Conservation (phyloP, 2,329 filamentous ascomycete species). For the Xylaria multiplex region DNA sequence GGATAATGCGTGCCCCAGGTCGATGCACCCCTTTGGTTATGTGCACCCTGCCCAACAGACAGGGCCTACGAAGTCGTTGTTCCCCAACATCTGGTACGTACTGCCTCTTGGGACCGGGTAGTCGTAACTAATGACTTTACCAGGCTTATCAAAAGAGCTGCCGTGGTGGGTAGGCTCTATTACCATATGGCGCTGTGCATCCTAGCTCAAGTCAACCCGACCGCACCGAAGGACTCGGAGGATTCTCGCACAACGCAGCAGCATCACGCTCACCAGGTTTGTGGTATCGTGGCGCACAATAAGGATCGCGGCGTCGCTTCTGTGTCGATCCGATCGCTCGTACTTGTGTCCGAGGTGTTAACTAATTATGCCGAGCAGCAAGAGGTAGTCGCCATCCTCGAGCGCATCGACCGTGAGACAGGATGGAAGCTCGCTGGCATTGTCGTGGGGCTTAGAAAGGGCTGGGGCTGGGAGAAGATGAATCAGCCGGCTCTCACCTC, state of each 20-base stretch:
- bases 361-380: conserved; percentile 76
- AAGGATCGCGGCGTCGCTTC: conserved; percentile 82
- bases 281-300: conserved; percentile 86
- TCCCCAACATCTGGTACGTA: conserved; percentile 85
- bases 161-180: conserved; percentile 83
- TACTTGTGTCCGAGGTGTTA: conserved; percentile 79
- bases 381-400: conserved; percentile 81
- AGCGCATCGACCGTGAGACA: conserved; percentile 77
- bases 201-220: conserved; percentile 81
- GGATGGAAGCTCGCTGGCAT: conserved; percentile 81
- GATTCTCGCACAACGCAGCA: conserved; percentile 77
- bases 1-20: conserved; percentile 80
- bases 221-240: conserved; percentile 66
- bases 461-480: conserved; percentile 77
- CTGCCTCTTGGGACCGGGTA: conserved; percentile 1
- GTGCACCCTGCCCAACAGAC: conserved; percentile 72
- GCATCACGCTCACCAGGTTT: conserved; percentile 83
- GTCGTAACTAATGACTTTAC: not conserved
- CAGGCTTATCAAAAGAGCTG: conserved; percentile 85
- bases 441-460: conserved; percentile 75
- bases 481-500: conserved; percentile 41
- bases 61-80: conserved; percentile 68
- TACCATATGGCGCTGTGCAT: conserved; percentile 89
- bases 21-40: conserved; percentile 88
- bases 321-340: conserved; percentile 81